Evolutionary conservation across 2,329 filamentous ascomycete genomes (phyloP), one percentile per base, ranked within the genome.

Genomic region (Chaetomium strumarium): DNA sequence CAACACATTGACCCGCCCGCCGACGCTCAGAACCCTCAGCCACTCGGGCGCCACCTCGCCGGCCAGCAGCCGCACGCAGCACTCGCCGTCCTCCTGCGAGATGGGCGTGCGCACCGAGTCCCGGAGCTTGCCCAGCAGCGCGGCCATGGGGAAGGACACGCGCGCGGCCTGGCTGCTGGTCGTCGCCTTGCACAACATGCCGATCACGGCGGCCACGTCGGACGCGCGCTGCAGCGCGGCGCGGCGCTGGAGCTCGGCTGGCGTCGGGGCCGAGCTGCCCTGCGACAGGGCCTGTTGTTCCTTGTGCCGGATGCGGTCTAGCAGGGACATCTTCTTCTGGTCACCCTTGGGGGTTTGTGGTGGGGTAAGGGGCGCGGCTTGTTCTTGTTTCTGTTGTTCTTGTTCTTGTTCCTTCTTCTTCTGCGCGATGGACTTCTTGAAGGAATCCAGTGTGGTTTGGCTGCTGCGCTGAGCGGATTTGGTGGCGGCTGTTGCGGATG

Each of bases 251-350:
- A 87, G 70, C 60, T 83, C 76, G 16, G 73, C 76, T 19, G 77
- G 73, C 0, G 77, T 71, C 0, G 77, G 73, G 0, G 76, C 77
- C 0, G 67, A 60, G 5, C 14, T 16, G 53, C 73, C n/a, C 64
- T 74, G 64, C 56, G 72, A 63, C 65, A 78, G 66, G 65, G 79
- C 74, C 59, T 77, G 68, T 60, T 77, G 68, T 60, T 87, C 80
- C 72, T 92, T 92, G 50, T 78, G 75, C 57, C 86, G 84, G 58
- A 95, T 80, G 45, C 87, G 84, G 66, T 91, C 87, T 52, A 93
- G 75, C 20, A 95, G 79, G 49, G 80, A 81, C 72, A 86, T 83
- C 70, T 83, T 75, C 42, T n/a, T n/a, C n/a, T n/a, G 69, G 7
- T n/a, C n/a, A 1, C 33, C 44, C 2, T 2, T 31, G 5, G 40